Conservation (phyloP, 495 filamentous ascomycete species). For the Daldinia decipiens region DNA sequence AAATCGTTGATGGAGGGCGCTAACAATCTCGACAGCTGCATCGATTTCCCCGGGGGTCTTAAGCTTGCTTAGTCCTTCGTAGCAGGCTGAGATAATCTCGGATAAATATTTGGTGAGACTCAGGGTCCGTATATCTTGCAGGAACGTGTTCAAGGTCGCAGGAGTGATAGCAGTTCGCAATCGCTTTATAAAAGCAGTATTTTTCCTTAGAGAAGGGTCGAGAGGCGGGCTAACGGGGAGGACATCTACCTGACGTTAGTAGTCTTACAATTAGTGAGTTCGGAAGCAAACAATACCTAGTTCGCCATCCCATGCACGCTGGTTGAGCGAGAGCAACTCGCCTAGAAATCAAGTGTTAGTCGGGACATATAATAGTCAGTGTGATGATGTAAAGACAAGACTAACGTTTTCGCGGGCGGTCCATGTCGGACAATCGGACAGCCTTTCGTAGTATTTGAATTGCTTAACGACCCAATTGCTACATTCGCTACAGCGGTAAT, state of each 20-base stretch:
- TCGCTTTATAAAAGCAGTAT: slow-evolving; percentile 98
- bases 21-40: slow-evolving; percentile 90
- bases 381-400: slow-evolving; percentile 36
- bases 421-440: slow-evolving; percentile 68
- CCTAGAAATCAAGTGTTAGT: slow-evolving; percentile 64
- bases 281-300: slow-evolving; percentile 65
- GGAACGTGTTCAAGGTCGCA: slow-evolving; percentile 79
- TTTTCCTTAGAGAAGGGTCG: slow-evolving; percentile 98
- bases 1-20: slow-evolving; percentile 95
- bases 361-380: slow-evolving; percentile 27
- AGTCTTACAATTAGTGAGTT: slow-evolving; percentile 27
- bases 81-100: slow-evolving; percentile 97
- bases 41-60: slow-evolving; percentile 91
- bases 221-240: slow-evolving; percentile 83
- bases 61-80: slow-evolving; percentile 91
- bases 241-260: slow-evolving; percentile 67
- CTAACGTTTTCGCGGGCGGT: slow-evolving; percentile 85
- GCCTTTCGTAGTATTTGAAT: slow-evolving; percentile 35
- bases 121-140: slow-evolving; percentile 90
- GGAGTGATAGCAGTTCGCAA: slow-evolving; percentile 88
- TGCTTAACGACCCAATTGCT: slow-evolving; percentile 33
- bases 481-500: slow-evolving; percentile 53
- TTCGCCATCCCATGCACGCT: slow-evolving; percentile 86
- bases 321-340: slow-evolving; percentile 88
- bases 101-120: slow-evolving; percentile 98